These are phyloP conservation scores for Phytophthora fragariaefolia DNA, from an alignment of 352 stramenopile species.

Conservation along the genomic window DNA sequence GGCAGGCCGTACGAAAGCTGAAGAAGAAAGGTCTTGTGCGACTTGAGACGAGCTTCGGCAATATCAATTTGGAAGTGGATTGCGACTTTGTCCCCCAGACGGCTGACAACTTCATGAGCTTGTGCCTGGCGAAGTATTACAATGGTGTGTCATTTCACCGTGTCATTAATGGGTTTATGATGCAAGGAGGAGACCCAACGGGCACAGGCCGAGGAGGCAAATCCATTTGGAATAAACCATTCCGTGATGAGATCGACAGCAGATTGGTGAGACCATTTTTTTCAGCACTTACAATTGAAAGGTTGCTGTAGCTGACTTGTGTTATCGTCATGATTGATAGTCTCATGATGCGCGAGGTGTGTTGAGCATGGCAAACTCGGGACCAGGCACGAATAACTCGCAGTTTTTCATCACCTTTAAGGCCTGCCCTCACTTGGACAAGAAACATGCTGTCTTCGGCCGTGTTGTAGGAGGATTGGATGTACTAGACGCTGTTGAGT, in stretches of 20 bases:
- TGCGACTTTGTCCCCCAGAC: conserved; percentile 97
- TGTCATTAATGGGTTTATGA: conserved; percentile 97
- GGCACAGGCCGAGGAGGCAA: conserved; percentile 95
- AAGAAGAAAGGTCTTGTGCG: conserved; percentile 98
- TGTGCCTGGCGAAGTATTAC: conserved; percentile 95
- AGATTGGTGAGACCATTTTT: conserved; percentile 67
- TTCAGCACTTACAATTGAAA: background rate
- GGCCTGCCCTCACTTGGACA: conserved; percentile 96
- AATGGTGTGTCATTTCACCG: conserved; percentile 96
- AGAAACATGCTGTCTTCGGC: conserved; percentile 98
- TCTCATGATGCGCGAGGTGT: conserved; percentile 91
- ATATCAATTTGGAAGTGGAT: conserved; percentile 96
- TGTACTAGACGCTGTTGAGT: conserved; percentile 84
- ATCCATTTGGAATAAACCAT: conserved; percentile 94
- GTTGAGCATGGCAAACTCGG: conserved; percentile 97
- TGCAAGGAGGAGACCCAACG: conserved; percentile 94
- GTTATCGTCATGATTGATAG: conserved; percentile 35
- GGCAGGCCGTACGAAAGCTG: conserved; percentile 85
- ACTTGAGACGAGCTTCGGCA: conserved; percentile 93
- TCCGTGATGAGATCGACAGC: conserved; percentile 98
- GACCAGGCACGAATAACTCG: conserved; percentile 95
- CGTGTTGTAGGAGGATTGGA: conserved; percentile 93
- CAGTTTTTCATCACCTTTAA: conserved; percentile 99
- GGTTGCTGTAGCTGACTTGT: conserved; percentile 8
- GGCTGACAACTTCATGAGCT: conserved; percentile 96